Percentiles rank a stretch among this genome's conserved stretches.
Evolutionary conservation across 805 yeast genomes (phyloP).

Genomic region (Cephaloascus albidus): DNA sequence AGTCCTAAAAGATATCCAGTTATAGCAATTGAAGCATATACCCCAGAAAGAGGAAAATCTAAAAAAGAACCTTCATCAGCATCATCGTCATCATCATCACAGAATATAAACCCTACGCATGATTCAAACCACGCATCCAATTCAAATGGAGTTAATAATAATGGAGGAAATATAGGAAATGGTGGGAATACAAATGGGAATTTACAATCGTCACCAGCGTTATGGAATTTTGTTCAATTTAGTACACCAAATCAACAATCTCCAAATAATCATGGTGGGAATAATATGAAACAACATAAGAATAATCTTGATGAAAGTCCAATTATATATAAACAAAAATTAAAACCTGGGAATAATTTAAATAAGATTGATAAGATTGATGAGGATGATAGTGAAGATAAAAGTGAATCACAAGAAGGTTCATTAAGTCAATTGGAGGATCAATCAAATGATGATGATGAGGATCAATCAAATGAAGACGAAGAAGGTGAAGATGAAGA

Average conservation of each 20-base stretch:
- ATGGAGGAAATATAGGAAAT: constrained; percentile 11
- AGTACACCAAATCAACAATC: constrained; percentile 36
- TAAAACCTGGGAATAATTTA: constrained; percentile 8
- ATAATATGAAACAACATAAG: too few relatives aligned
- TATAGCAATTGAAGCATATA: constrained; percentile 51
- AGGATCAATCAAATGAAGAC: background rate
- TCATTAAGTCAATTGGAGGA: background rate
- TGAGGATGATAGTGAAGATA: constrained; percentile 1
- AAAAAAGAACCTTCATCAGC: constrained; percentile 4
- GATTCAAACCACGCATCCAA: constrained; percentile 5
- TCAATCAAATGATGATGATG: background rate
- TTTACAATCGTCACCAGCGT: constrained; percentile 73
- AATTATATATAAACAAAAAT: background rate
- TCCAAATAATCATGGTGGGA: constrained; percentile 14
- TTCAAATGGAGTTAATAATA: constrained; percentile 9
- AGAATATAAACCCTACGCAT: constrained; percentile 6
- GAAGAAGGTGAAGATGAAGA: background rate
- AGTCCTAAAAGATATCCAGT: constrained; percentile 35
- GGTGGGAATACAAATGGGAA: constrained; percentile 18
- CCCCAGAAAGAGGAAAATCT: constrained; percentile 47
- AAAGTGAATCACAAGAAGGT: background rate
- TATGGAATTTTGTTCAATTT: constrained; percentile 88
- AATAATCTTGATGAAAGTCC: constrained; percentile 2
- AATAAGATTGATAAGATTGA: constrained; percentile 11
- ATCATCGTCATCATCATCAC: constrained; percentile 5